A percentile compares a stretch with the other conserved stretches of the same genome.
Conservation (phyloP, 345 rosid genomes). For the Psidium guajava region DNA sequence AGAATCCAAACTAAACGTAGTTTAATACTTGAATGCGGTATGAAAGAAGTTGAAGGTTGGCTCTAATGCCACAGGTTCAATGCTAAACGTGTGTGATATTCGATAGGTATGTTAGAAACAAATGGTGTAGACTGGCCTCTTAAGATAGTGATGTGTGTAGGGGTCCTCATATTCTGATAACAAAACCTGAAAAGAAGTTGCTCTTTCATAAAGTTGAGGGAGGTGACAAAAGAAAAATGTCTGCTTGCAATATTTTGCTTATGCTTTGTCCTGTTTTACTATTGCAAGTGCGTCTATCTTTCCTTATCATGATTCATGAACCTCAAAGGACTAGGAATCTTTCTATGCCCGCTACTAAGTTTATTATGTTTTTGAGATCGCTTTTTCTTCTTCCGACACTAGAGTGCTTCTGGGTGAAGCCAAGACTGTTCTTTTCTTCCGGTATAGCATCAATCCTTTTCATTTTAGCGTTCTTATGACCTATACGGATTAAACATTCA, state of each 20-base stretch:
- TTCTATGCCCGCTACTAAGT: not conserved
- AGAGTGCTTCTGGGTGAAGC: not conserved
- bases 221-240: not conserved
- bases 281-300: not conserved
- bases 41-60: not conserved
- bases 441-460: not conserved
- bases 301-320: not conserved
- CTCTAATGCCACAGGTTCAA: not conserved
- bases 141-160: not conserved
- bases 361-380: not conserved
- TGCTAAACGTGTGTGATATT: not conserved
- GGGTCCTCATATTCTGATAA: not conserved
- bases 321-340: not conserved
- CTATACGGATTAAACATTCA: not conserved
- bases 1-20: not conserved
- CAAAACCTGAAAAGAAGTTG: not conserved
- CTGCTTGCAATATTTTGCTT: not conserved
- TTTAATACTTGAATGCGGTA: not conserved
- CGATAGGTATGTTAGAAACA: not conserved
- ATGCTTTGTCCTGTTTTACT: not conserved
- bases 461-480: not conserved
- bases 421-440: not conserved
- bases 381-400: not conserved
- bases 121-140: not conserved
- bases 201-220: not conserved